A percentile compares a stretch with the other conserved stretches of the same genome.
Conservation (phyloP, 2,329 filamentous ascomycete species). For the Fusarium tuaranense region DNA sequence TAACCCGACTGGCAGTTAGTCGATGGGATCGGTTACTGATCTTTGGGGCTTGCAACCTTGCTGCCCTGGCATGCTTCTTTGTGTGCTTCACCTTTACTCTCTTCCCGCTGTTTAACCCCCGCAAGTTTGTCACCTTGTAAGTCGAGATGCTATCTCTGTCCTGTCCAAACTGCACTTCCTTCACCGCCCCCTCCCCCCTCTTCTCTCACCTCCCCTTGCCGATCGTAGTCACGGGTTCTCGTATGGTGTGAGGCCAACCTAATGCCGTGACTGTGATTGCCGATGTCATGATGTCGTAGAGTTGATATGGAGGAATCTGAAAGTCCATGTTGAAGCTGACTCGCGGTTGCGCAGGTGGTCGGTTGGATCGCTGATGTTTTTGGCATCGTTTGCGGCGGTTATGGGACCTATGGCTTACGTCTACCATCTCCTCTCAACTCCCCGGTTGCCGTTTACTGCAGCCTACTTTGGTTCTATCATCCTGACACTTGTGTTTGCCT, state of each 20-base stretch:
- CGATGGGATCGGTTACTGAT: constrained; percentile 96
- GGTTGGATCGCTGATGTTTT: constrained; percentile 89
- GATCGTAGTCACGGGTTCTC: constrained; percentile 28
- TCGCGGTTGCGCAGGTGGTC: constrained; percentile 78
- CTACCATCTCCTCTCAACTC: constrained; percentile 84
- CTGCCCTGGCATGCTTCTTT: constrained; percentile 90
- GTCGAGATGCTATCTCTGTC: constrained; percentile 57
- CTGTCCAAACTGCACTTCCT: constrained; percentile 4
- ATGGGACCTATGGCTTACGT: constrained; percentile 90
- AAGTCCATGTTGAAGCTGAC: constrained; percentile 43
- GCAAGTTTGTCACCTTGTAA: constrained; percentile 98
- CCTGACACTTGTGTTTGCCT: constrained; percentile 90
- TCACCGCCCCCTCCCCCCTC: constrained; percentile 3
- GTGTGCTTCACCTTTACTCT: constrained; percentile 93
- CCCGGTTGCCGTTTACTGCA: constrained; percentile 90
- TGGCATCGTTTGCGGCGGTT: constrained; percentile 91
- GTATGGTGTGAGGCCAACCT: constrained; percentile 12
- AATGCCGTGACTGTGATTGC: constrained; percentile 29
- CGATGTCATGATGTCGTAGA: constrained; percentile 30
- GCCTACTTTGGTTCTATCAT: constrained; percentile 95
- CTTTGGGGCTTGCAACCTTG: constrained; percentile 91
- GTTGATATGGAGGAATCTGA: constrained; percentile 22
- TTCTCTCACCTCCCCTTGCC: constrained; percentile 19
- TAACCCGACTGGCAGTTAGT: constrained; percentile 76
- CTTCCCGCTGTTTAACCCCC: constrained; percentile 80